Conservation (phyloP, 208 protist genomes). For the Trypanosoma vivax region DNA sequence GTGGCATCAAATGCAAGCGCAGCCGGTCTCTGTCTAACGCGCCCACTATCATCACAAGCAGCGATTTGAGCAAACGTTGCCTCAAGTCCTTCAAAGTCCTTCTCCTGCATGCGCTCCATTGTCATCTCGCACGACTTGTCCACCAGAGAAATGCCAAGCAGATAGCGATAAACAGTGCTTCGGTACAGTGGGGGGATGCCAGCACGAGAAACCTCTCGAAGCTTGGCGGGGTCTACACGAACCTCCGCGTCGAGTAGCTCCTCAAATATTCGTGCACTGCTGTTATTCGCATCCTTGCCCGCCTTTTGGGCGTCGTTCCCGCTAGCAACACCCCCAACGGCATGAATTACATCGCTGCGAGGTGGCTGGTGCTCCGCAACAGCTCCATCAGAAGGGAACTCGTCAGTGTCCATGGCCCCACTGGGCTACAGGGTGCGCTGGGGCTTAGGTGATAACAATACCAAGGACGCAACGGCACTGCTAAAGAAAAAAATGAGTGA, state of each 20-base stretch:
- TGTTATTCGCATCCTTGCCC: slow-evolving; percentile 9
- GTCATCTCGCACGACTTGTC: slow-evolving; percentile 85
- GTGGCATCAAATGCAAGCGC: not conserved
- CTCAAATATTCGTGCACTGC: slow-evolving; percentile 50
- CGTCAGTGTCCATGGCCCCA: too few relatives aligned
- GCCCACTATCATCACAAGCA: slow-evolving; percentile 1
- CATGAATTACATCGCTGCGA: too few relatives aligned
- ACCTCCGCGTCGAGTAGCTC: slow-evolving; percentile 82
- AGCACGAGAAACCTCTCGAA: slow-evolving; percentile 69
- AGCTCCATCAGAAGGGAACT: too few relatives aligned
- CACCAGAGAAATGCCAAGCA: slow-evolving; percentile 62
- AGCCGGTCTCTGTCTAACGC: not conserved
- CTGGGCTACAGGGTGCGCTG: too few relatives aligned
- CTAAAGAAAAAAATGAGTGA: too few relatives aligned
- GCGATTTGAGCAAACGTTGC: slow-evolving; percentile 27
- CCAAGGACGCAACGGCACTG: too few relatives aligned
- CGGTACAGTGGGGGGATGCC: slow-evolving; percentile 63
- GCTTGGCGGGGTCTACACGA: slow-evolving; percentile 47
- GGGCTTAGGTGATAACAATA: too few relatives aligned
- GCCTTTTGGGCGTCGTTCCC: not conserved
- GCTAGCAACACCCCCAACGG: slow-evolving; percentile 4
- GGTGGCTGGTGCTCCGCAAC: too few relatives aligned
- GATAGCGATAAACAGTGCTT: slow-evolving; percentile 76
- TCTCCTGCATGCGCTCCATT: slow-evolving; percentile 73
- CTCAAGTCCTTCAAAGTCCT: slow-evolving; percentile 60